Evolutionary conservation across 495 filamentous ascomycete genomes (phyloP), one percentile per base, ranked within the genome.

Genomic region (Talaromyces adpressus): DNA sequence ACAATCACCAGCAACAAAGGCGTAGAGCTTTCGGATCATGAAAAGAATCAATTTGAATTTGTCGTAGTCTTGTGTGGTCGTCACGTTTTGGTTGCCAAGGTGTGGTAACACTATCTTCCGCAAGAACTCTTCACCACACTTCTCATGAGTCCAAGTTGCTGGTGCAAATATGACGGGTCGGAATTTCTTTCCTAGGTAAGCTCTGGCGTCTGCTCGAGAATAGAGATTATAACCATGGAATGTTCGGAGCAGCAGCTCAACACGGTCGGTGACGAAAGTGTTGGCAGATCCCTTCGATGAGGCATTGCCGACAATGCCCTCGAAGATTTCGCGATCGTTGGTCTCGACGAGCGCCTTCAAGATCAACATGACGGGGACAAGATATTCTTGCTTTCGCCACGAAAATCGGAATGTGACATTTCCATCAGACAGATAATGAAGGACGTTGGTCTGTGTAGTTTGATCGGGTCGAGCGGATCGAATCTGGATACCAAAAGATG

Each of bases 351-450:
- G 82, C 2, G 94, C 94, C 78, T 97, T 98, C 65, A 98, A 75
- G 14, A 97, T 85, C 94, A 98, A 97, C 84, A 97, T 87, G 64
- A 91, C 90, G 18, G 94, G 94, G 14, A 98, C 83, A 23, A 97
- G 82, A 71, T 89, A 98, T 76, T 98, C 94, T 66, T 91, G 91
- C 81, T 98, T 98, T 65, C 93, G 83, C 94, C 94, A 98, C 1
- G 93, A 97, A 75, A 98, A 98, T 45, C 94, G 85, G 79, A 98
- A 96, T 2, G 90, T 97, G 64, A 97, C 85, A 73, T 97, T 97
- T 65, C 94, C 94, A 74, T 98, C 93, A 64, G 81, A 89, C 54
- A 97, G 86, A 75, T 97, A 98, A 74, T 98, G 94, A 25, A 98
- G 82, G 25, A 96, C 92, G 68, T 97, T 98, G 11, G 93, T 98